A percentile compares a stretch with the other conserved stretches of the same genome.
Evolutionary conservation across 2,329 filamentous ascomycete genomes (phyloP).

Genomic region (Trichoderma lentiforme): DNA sequence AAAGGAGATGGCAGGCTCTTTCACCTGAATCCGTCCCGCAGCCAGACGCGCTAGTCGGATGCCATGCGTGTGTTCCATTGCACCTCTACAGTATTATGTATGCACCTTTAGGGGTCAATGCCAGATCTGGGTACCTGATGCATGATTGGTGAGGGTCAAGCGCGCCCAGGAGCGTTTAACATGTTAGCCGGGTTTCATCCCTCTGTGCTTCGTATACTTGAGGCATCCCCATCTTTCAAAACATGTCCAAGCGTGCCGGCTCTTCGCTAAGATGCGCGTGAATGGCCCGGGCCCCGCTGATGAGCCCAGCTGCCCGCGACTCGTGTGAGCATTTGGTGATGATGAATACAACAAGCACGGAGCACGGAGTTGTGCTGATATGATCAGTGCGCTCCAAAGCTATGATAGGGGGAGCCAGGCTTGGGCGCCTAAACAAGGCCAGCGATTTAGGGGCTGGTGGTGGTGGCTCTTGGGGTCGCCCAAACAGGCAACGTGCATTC

Average conservation of each 20-base stretch:
- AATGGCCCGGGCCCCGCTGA: constrained; percentile 3
- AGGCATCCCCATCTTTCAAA: constrained; percentile 10
- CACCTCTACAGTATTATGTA: background rate
- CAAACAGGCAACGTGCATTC: constrained; percentile 17
- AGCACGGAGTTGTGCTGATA: background rate
- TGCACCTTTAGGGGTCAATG: background rate
- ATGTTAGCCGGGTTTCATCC: constrained; percentile 14
- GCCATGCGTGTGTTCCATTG: background rate
- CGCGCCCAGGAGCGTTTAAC: constrained; percentile 1
- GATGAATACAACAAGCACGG: background rate
- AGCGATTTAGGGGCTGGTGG: constrained; percentile 6
- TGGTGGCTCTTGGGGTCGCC: constrained; percentile 13
- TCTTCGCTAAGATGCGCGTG: background rate
- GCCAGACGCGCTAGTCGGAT: background rate
- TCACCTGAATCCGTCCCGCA: constrained; percentile 7
- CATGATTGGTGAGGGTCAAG: constrained; percentile 2
- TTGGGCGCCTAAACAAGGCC: constrained; percentile 11
- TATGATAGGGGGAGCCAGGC: constrained; percentile 1
- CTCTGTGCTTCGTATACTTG: constrained; percentile 7
- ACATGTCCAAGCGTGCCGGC: constrained; percentile 11
- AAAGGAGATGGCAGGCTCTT: background rate
- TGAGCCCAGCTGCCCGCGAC: background rate
- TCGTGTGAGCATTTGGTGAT: background rate
- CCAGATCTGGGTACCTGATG: background rate
- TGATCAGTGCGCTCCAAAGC: background rate